phyloP scores from a whole-genome alignment of 2,329 filamentous ascomycete species.

The Aspergillus unguis region DNA sequence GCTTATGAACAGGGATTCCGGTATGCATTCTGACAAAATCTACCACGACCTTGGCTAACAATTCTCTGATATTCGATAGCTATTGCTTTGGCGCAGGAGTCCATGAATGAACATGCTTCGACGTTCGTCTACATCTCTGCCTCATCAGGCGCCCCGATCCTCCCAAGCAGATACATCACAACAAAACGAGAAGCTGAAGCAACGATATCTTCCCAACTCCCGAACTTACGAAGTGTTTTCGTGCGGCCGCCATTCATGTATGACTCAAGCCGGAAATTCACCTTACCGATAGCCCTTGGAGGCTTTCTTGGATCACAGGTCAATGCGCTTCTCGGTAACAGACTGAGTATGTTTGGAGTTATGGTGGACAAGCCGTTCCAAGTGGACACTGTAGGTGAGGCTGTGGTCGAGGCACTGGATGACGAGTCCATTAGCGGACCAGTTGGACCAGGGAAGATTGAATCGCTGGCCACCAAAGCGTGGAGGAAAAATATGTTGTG shows the following conservation, averaged over 20 bases:
- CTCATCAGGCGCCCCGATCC: constrained; percentile 75
- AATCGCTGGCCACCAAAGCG: constrained; percentile 71
- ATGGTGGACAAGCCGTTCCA: constrained; percentile 83
- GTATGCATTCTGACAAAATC: constrained; percentile 31
- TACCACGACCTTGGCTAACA: constrained; percentile 6
- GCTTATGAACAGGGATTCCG: constrained; percentile 87
- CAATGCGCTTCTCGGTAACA: constrained; percentile 73
- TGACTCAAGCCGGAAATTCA: constrained; percentile 75
- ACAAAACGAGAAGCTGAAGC: constrained; percentile 91
- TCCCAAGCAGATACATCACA: constrained; percentile 80
- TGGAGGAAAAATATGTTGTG: constrained; percentile 92
- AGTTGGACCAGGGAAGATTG: constrained; percentile 75
- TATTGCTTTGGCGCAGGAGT: constrained; percentile 75
- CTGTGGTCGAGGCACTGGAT: constrained; percentile 79
- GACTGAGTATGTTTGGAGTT: constrained; percentile 75
- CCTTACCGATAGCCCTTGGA: constrained; percentile 76
- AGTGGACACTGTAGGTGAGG: constrained; percentile 82
- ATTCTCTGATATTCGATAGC: constrained; percentile 51
- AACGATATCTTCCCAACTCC: constrained; percentile 69
- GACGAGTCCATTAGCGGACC: constrained; percentile 70
- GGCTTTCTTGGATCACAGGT: constrained; percentile 71
- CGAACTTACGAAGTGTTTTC: constrained; percentile 74
- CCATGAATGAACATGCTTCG: constrained; percentile 60
- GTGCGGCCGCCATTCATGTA: constrained; percentile 85
- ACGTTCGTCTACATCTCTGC: constrained; percentile 88